Conservation (phyloP, 2,329 filamentous ascomycete genomes). For the Aureobasidium sp. region DNA sequence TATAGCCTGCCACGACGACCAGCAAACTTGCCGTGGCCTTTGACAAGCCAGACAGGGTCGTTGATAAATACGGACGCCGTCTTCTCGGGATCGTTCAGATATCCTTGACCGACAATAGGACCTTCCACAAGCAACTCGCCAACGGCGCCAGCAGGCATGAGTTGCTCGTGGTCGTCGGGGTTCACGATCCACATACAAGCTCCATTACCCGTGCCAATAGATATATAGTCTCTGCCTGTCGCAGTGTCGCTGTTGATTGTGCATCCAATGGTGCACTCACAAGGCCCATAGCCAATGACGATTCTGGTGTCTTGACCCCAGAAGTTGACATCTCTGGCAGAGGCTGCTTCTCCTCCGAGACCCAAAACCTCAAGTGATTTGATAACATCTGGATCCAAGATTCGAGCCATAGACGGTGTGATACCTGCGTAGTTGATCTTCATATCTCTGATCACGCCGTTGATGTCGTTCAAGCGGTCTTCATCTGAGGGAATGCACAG, state of each 20-base stretch:
- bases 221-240: conserved; percentile 15
- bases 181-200: conserved; percentile 28
- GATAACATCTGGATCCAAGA: conserved; percentile 34
- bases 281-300: conserved; percentile 41
- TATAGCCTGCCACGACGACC: conserved; percentile 46
- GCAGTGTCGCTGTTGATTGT: conserved; percentile 18
- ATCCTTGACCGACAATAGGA: conserved; percentile 39
- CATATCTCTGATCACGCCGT: conserved; percentile 33
- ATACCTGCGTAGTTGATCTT: conserved; percentile 38
- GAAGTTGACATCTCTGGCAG: conserved; percentile 29
- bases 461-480: conserved; percentile 42
- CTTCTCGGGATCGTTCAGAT: conserved; percentile 30
- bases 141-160: conserved; percentile 38
- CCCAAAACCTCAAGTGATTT: conserved; percentile 37
- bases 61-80: conserved; percentile 30
- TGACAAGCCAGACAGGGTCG: conserved; percentile 22
- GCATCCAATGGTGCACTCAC: conserved; percentile 29
- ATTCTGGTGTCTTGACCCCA: conserved; percentile 35
- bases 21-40: conserved; percentile 3
- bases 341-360: conserved; percentile 39
- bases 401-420: conserved; percentile 39
- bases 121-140: conserved; percentile 45
- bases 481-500: conserved; percentile 37
- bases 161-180: conserved; percentile 23
- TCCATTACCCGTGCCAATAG: conserved; percentile 20